Base-by-base conservation (phyloP, 306 rosid genomes). In the Casuarina glauca region DNA sequence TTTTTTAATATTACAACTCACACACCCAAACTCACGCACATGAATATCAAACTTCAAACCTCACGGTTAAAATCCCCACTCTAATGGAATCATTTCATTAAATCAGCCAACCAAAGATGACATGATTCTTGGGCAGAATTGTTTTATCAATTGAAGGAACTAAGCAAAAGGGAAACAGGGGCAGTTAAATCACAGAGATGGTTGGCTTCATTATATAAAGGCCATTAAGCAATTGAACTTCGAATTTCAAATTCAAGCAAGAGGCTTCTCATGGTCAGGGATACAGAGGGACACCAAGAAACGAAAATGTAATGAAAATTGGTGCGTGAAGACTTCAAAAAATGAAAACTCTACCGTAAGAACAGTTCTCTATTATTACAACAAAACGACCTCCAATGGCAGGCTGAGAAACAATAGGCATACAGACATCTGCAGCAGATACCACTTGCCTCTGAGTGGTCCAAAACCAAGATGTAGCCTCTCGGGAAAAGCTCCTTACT, bases 381-480 rank as follows among this genome's bases (percentile, higher is more conserved):
- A 36, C 26, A 19, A 67, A 9, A 35, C 8, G 20, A 9, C 3
- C 2, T 26, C 26, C 19, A 51, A 45, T 61, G 42, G 15, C 36
- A 41, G 39, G 69, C 69, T 16, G 49, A 9, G 71, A 26, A 19
- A 35, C 1, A 26, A 26, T 26, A 71, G 45, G 70, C 11, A 69
- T 44, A 6, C 41, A 10, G 70, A 39, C 46, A 45, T 45, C 66
- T 32, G 4, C 39, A 42, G n/a, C 58, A 35, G n/a, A 26, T 7
- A 41, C 51, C 62, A 2, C n/a, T 17, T 69, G 42, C 38, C 50
- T 45, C 11, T 43, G 49, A 74, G 77, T 20, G 79, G 74, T 74
- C 53, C 55, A 63, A 78, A 80, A 77, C 75, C 68, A 19, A 63
- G 68, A 20, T 19, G 4, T 41, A 78, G 60, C 38, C 20, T 11